These are phyloP conservation scores for Pseudodiploospora longispora DNA, from an alignment of 2,329 filamentous ascomycete genomes.

Conservation along the genomic window DNA sequence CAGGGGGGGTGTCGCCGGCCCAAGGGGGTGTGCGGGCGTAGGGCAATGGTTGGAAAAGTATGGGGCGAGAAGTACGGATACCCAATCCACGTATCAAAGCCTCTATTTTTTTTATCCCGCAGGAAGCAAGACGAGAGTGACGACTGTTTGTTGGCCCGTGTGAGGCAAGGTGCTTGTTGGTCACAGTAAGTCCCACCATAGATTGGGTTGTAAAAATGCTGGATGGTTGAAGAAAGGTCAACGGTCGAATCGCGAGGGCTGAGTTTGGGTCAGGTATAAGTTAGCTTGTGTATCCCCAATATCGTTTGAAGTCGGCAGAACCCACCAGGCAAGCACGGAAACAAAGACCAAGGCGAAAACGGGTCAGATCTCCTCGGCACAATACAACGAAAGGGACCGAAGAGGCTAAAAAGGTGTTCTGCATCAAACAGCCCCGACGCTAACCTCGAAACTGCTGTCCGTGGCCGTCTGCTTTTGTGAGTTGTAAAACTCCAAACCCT, in stretches of 20 bases:
- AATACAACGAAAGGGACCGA: constrained; percentile 4
- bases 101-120: constrained; percentile 25
- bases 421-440: constrained; percentile 8
- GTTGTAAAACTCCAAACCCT: neutral
- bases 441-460: constrained; percentile 7
- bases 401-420: constrained; percentile 7
- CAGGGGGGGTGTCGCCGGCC: constrained; percentile 16
- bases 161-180: constrained; percentile 21
- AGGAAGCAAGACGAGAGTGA: constrained; percentile 22
- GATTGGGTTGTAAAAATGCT: constrained; percentile 16
- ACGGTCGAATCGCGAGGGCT: constrained; percentile 17
- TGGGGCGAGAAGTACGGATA: constrained; percentile 31
- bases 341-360: neutral
- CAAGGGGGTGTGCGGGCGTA: constrained; percentile 16
- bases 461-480: constrained; percentile 4
- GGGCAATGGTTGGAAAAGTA: constrained; percentile 18
- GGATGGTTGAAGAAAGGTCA: constrained; percentile 15
- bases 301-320: constrained; percentile 9
- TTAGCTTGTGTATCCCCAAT: constrained; percentile 25
- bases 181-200: constrained; percentile 21
- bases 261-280: constrained; percentile 29
- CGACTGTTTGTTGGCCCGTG: constrained; percentile 19
- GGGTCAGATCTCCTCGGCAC: constrained; percentile 1
- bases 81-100: constrained; percentile 30
- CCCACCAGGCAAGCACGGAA: constrained; percentile 7